A percentile compares a stretch with the other conserved stretches of the same genome.
phyloP scores from a whole-genome alignment of 192 early-diverging fungal genomes.

The Coemansia sp. region DNA sequence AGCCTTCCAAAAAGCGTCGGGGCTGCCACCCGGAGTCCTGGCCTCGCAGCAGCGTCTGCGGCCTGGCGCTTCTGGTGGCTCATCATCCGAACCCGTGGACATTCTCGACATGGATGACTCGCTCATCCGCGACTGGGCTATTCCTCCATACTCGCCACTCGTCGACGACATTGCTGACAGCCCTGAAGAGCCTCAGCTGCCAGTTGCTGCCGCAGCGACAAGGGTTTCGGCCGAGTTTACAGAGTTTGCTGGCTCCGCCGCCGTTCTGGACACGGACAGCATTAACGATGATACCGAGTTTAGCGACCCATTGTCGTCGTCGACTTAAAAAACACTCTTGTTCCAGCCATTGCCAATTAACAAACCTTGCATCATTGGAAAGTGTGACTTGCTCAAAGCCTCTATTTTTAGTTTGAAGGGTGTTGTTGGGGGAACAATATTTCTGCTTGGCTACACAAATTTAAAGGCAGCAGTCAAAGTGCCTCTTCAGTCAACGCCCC shows the following conservation, averaged over 20 bases:
- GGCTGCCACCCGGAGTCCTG: slow-evolving; percentile 34
- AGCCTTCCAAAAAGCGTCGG: slow-evolving; percentile 48
- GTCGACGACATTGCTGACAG: slow-evolving; percentile 3
- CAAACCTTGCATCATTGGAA: not conserved
- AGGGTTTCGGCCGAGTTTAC: slow-evolving; percentile 11
- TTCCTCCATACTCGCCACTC: slow-evolving; percentile 36
- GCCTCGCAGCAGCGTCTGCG: slow-evolving; percentile 16
- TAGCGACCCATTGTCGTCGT: slow-evolving; percentile 5
- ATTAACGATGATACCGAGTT: slow-evolving; percentile 18
- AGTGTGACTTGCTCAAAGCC: not conserved
- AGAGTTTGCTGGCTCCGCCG: slow-evolving; percentile 1
- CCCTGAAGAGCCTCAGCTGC: not conserved
- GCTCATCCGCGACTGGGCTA: slow-evolving; percentile 48
- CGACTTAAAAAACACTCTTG: not conserved
- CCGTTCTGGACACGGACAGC: not conserved
- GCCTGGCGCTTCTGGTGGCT: not conserved
- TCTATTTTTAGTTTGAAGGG: too few relatives aligned
- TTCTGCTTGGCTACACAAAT: too few relatives aligned
- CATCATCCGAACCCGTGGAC: slow-evolving; percentile 32
- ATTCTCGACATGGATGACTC: slow-evolving; percentile 48
- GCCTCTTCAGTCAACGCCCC: not conserved
- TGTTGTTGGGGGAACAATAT: too few relatives aligned
- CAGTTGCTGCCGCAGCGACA: not conserved
- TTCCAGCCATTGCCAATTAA: too few relatives aligned
- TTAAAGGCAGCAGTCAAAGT: too few relatives aligned